Evolutionary conservation across 2,329 filamentous ascomycete genomes (phyloP).

Genomic region (Pseudocercospora ulei): DNA sequence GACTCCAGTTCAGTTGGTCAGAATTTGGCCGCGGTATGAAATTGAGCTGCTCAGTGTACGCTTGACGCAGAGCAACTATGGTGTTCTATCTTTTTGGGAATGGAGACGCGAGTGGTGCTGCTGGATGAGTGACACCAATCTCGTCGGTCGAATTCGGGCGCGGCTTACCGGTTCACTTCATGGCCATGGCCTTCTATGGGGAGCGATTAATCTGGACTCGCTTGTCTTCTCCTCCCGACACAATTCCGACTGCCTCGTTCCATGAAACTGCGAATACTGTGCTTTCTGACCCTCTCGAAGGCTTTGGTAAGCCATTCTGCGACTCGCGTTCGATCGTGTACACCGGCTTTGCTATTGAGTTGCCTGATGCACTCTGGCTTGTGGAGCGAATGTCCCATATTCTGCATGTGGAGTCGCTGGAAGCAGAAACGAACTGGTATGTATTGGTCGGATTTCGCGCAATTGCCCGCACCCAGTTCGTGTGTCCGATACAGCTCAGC

Average conservation of each 20-base stretch:
- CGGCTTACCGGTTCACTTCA: too few relatives aligned
- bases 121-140: too few relatives aligned
- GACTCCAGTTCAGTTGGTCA: too few relatives aligned
- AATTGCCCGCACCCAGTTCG: conserved; percentile 58
- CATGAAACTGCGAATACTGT: conserved; percentile 87
- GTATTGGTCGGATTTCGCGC: conserved; percentile 56
- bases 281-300: conserved; percentile 63
- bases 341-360: conserved; percentile 55
- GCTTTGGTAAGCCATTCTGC: conserved; percentile 49
- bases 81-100: too few relatives aligned
- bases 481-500: conserved; percentile 85
- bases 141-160: too few relatives aligned
- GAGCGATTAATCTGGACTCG: conserved; percentile 79
- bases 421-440: conserved; percentile 69
- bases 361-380: conserved; percentile 41
- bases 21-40: too few relatives aligned
- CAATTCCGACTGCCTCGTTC: conserved; percentile 78
- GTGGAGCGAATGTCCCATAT: conserved; percentile 85
- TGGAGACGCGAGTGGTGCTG: too few relatives aligned
- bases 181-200: too few relatives aligned
- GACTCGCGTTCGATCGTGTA: conserved; percentile 72
- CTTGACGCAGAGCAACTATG: too few relatives aligned
- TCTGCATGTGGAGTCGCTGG: conserved; percentile 81
- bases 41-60: too few relatives aligned
- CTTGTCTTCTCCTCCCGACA: conserved; percentile 88